Percentiles rank a stretch among this genome's conserved stretches.
Conservation (phyloP, 345 rosid genomes). For the Salix arbutifolia region DNA sequence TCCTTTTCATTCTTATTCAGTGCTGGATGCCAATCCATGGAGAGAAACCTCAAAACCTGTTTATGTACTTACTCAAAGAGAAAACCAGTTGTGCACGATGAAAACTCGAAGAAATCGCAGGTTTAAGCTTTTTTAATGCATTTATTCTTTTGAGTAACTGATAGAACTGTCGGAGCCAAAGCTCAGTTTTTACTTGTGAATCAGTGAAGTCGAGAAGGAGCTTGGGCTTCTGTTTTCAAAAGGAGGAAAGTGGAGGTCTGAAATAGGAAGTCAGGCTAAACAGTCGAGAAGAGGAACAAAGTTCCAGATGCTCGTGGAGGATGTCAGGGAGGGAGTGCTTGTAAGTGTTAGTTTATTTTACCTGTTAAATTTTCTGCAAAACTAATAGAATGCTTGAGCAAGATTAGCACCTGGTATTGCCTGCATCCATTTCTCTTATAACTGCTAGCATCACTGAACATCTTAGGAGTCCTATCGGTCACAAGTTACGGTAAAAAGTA, state of each 20-base stretch:
- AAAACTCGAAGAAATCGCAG: conserved; percentile 87
- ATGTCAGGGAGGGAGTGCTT: conserved; percentile 80
- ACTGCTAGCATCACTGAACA: background rate
- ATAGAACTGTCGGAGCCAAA: conserved; percentile 3
- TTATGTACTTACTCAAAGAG: conserved; percentile 70
- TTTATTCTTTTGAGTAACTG: conserved; percentile 8
- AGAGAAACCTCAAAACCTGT: conserved; percentile 82
- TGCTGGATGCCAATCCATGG: conserved; percentile 95
- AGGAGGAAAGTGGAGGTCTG: conserved; percentile 51
- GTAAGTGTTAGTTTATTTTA: conserved; percentile 37
- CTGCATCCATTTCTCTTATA: background rate
- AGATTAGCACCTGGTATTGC: background rate
- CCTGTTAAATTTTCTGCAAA: background rate
- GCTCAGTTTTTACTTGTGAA: conserved; percentile 13
- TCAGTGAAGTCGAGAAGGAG: conserved; percentile 92
- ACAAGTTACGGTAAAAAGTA: background rate
- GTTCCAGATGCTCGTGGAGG: conserved; percentile 95
- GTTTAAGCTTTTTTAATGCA: conserved; percentile 26
- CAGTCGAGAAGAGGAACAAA: conserved; percentile 57
- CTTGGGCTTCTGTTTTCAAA: conserved; percentile 75
- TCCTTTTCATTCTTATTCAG: conserved; percentile 34
- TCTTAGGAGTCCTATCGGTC: background rate
- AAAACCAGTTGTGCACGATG: conserved; percentile 90
- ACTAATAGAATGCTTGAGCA: background rate
- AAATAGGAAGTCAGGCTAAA: conserved; percentile 46